Conservation (phyloP, 441 rosid species). For the Eruca vesicaria region DNA sequence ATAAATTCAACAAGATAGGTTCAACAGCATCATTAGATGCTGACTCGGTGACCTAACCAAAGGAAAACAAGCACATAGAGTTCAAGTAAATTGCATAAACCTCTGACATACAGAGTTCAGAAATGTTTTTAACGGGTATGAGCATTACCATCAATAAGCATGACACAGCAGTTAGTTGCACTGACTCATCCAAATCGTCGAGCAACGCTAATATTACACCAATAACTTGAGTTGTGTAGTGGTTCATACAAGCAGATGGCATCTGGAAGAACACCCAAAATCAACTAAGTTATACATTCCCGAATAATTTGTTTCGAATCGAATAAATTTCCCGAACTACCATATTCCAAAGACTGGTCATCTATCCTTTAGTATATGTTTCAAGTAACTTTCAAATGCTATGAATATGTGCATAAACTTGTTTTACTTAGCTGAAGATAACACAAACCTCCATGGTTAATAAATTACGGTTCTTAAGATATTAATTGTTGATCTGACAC, state of each 20-base stretch:
- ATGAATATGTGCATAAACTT: no score
- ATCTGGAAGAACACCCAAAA: slow-evolving; percentile 54
- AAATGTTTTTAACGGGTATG: slow-evolving; percentile 8
- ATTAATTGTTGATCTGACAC: no score
- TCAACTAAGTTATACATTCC: slow-evolving; percentile 7
- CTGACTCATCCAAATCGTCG: slow-evolving; percentile 90
- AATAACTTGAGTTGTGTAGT: slow-evolving; percentile 82
- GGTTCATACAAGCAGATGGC: slow-evolving; percentile 76
- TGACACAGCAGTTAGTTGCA: slow-evolving; percentile 94
- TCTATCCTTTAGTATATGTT: no score
- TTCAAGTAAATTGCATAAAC: background rate
- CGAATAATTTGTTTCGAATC: no score
- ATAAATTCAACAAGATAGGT: slow-evolving; percentile 82
- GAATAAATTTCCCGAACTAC: no score
- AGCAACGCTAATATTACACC: slow-evolving; percentile 90
- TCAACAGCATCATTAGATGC: slow-evolving; percentile 87
- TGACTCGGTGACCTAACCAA: slow-evolving; percentile 71
- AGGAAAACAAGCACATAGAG: slow-evolving; percentile 18
- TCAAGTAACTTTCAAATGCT: no score
- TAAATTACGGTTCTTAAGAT: no score
- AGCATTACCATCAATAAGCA: slow-evolving; percentile 73
- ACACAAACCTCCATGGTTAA: no score
- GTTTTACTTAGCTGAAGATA: no score
- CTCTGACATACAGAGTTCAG: slow-evolving; percentile 8
- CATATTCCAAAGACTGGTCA: no score